Evolutionary conservation across 108 stramenopile genomes (phyloP), one percentile per base, ranked within the genome.

Genomic region (Hondaea fermentalgiana): DNA sequence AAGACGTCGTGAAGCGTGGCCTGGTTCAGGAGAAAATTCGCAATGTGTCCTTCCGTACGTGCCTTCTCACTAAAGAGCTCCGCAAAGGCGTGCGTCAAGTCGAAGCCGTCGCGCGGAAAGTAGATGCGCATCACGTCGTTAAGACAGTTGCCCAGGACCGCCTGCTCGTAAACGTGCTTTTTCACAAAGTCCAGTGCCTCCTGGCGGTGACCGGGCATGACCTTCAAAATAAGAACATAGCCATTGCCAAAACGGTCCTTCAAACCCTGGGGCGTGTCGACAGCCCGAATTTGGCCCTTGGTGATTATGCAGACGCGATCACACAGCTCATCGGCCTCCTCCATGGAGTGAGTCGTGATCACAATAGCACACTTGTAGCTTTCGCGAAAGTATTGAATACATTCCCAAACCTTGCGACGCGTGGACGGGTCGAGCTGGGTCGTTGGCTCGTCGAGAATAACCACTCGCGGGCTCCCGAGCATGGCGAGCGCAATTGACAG

Each of bases 341-440:
- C 93, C 94, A 94, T 94, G 43, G 88, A 76, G 90, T 94, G 94
- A 25, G 94, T 93, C 47, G 94, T 94, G 8, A 94, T 88, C 16
- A 94, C 87, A 14, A 89, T 47, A 6, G 49, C 51, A 35, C 76
- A 83, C 25, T 53, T 47, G 76, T 53, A 83, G 49, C 51, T 47
- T 45, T 47, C 49, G 49, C 23, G 17, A 58, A 72, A 44, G 19
- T 29, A 29, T 23, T 43, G 42, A 72, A 90, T 90, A 21, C 87
- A 42, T 10, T 42, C 25, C 90, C 90, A 90, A n/a, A 88, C 19
- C 21, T 51, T 43, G 60, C 88, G 88, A 5, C 88, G 44, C 6
- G 88, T 59, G 19, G 91, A 45, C 5, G 92, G 83, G 58, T 93
- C 92, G 5, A 92, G 88, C 35, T 91, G 90, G 0, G 91, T 91